Conservation (phyloP, 495 filamentous ascomycete species). For the Letharia lupina region DNA sequence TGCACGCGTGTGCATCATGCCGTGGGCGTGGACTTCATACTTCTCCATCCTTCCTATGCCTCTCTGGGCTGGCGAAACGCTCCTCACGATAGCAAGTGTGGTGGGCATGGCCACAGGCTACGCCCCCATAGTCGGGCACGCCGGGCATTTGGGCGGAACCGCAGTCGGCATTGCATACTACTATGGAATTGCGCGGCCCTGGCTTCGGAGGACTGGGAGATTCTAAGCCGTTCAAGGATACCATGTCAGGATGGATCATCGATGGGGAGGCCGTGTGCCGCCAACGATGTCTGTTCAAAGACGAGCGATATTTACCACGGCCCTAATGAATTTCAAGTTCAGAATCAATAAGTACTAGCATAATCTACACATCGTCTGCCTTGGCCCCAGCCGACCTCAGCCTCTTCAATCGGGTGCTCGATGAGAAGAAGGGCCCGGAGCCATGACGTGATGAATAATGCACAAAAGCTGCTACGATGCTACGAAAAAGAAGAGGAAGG, state of each 20-base stretch:
- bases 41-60: neutral
- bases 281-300: too few relatives aligned
- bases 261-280: neutral
- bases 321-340: too few relatives aligned
- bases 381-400: too few relatives aligned
- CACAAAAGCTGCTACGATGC: neutral
- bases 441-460: neutral
- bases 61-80: neutral
- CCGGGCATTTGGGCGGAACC: constrained; percentile 19
- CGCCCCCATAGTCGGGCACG: constrained; percentile 8
- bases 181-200: neutral
- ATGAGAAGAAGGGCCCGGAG: neutral
- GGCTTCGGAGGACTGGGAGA: neutral
- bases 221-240: neutral
- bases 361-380: too few relatives aligned
- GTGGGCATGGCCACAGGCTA: neutral
- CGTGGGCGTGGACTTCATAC: neutral
- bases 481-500: neutral
- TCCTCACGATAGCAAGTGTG: neutral
- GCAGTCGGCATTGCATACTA: constrained; percentile 10
- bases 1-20: neutral
- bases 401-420: neutral
- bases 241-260: neutral
- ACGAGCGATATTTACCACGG: too few relatives aligned
- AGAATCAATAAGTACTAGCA: too few relatives aligned